Percentiles rank a stretch among this genome's conserved stretches.
These are phyloP conservation scores for Xylariales sp. DNA, from an alignment of 2,329 filamentous ascomycete genomes.

Conservation along the genomic window DNA sequence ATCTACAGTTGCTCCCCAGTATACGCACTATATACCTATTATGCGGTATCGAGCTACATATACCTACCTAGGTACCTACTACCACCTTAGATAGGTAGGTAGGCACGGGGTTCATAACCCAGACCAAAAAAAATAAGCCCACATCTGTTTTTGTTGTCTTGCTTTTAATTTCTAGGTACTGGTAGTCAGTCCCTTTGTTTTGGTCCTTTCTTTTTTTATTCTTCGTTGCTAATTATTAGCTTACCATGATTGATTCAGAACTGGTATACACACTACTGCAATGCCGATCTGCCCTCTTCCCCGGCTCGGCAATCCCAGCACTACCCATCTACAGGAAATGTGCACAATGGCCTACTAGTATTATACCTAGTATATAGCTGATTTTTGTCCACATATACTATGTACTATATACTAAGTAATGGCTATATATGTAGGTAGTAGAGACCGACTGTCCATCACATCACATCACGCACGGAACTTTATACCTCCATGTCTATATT, in stretches of 20 bases:
- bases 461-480: too few species aligned
- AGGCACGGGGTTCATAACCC: neutral
- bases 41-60: too few species aligned
- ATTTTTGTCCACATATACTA: too few species aligned
- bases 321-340: neutral
- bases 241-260: neutral
- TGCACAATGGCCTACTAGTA: too few species aligned
- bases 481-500: too few species aligned
- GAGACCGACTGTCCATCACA: too few species aligned
- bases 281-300: constrained; percentile 28
- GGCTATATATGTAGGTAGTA: too few species aligned
- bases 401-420: too few species aligned
- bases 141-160: neutral
- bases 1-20: neutral
- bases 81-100: too few species aligned
- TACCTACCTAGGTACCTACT: too few species aligned
- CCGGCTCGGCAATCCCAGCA: constrained; percentile 25
- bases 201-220: neutral
- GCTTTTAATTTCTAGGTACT: too few species aligned
- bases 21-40: neutral
- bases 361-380: neutral
- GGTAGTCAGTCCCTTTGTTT: neutral
- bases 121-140: neutral
- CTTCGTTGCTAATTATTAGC: constrained; percentile 9
- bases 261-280: constrained; percentile 11